Evolutionary conservation across 805 yeast species (phyloP), one percentile per base, ranked within the genome.

Genomic region (Metschnikowia borealis): DNA sequence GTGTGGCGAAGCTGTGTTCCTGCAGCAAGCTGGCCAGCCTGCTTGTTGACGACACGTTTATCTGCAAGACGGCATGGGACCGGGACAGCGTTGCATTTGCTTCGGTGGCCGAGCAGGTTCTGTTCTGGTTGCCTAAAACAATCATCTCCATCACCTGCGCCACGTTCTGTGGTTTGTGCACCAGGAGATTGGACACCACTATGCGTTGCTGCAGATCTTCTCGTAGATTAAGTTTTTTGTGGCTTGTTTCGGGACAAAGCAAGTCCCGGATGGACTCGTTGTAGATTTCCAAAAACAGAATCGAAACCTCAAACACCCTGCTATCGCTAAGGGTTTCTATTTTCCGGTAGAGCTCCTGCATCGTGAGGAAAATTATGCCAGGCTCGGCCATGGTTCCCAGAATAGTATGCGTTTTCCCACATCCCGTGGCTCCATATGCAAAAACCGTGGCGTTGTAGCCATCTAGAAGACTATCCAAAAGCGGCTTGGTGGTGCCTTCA

Each of bases 371-470:
- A 0, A 89, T 85, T 13, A 91, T 79, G 0, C 96, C 97, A 0
- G 96, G 96, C 23, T 78, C 69, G 2, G 79, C 79, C 0, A 82
- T 76, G 0, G 84, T 78, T 0, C 97, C 97, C 63, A 85, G 80
- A 32, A 91, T 87, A 0, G 98, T 91, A 64, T 86, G 89, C 0
- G 97, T 91, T 63, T 91, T 91, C n/a, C 98, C 98, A 66, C 97
- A 91, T 0, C 98, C 98, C 0, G 98, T 91, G 29, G 98, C 96
- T 1, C 98, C 98, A 64, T 91, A 91, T 0, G 98, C 97, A 71
- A 91, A 91, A 0, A 91, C 89, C 0, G 97, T 89, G 5, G 96
- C 85, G 64, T 92, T 90, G 67, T 73, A 88, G 0, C 97, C 98
- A 54, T 87, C 94, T 38, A 91, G 65, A 0, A 89, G 83, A 37